A percentile compares a stretch with the other conserved stretches of the same genome.
Evolutionary conservation across 768 basidiomycete genomes (phyloP).

Genomic region (Glaciozyma martinii): DNA sequence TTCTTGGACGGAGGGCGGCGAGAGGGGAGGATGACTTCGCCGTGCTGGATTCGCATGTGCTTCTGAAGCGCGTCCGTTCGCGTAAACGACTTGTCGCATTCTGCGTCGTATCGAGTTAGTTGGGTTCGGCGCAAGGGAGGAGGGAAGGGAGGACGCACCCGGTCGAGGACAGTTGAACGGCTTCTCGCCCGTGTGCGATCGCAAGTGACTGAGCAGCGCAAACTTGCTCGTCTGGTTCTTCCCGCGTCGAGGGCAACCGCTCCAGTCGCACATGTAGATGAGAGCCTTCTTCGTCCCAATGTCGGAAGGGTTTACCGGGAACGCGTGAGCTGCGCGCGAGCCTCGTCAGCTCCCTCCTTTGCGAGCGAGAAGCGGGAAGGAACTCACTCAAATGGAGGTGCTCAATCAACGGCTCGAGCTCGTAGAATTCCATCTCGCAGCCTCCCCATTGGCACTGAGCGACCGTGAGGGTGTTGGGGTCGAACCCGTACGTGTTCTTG

Average conservation of each 20-base stretch:
- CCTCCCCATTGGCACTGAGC: conserved; percentile 66
- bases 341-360: background rate
- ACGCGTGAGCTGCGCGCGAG: conserved; percentile 2
- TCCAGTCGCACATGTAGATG: conserved; percentile 78
- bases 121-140: background rate
- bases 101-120: conserved; percentile 45
- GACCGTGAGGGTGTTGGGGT: background rate
- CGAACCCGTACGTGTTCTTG: conserved; percentile 10
- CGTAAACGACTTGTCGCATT: conserved; percentile 91
- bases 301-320: conserved; percentile 46
- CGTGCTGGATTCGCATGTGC: conserved; percentile 74
- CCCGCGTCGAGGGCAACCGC: conserved; percentile 66
- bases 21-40: conserved; percentile 64
- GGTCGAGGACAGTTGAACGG: conserved; percentile 74
- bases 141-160: conserved; percentile 46
- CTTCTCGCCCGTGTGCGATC: conserved; percentile 90
- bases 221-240: conserved; percentile 80
- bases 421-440: conserved; percentile 63
- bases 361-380: background rate
- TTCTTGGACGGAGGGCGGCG: conserved; percentile 42
- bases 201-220: conserved; percentile 78
- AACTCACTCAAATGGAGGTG: conserved; percentile 71
- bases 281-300: conserved; percentile 66
- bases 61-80: conserved; percentile 83
- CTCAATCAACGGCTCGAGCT: conserved; percentile 64